Evolutionary conservation across 2,329 filamentous ascomycete genomes (phyloP), one percentile per base, ranked within the genome.

Genomic region (Aspergillus unguis): DNA sequence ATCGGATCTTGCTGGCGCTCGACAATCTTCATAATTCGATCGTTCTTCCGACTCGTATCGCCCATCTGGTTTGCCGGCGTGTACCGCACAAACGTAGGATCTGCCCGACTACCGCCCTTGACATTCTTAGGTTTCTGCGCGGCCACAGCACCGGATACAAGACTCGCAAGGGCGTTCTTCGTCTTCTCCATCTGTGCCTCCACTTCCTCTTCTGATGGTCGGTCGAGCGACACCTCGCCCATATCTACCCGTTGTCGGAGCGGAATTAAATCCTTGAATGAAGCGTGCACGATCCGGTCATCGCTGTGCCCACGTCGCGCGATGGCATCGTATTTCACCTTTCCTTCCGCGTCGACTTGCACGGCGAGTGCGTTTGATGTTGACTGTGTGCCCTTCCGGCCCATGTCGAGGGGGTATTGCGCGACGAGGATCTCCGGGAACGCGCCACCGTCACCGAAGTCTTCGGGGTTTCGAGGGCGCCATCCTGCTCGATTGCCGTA

Each of bases 21-120:
- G 35, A 96, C 90, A 73, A 99, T 97, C 78, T 97, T 97, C 84
- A 99, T 95, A 60, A 99, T 96, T 10, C 94, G 86, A 65, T 97
- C 92, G 64, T 91, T 90, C 75, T 96, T 95, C 71, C 86, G 87
- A 36, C 83, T 85, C 26, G 78, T 83, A 70, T 91, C 90, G 9
- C 94, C 94, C 90, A 99, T 96, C 75, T 99, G 94, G 64, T 94
- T 92, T 38, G 92, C 90, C 3, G 94, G 94, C 11, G 92, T 97
- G 68, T 99, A 99, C 59, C 90, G 84, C 54, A 99, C 94, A 70
- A 91, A 99, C 0, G 92, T 97, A 5, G 94, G 85, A 54, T 96
- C 92, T 52, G 87, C 86, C 59, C 88, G 81, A 45, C 83, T 81
- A n/a, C 85, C 86, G 6, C 87, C 84, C 64, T 91, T 92, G 63